These are phyloP conservation scores for Prosopis cineraria DNA, from an alignment of 306 rosid species.

Conservation along the genomic window DNA sequence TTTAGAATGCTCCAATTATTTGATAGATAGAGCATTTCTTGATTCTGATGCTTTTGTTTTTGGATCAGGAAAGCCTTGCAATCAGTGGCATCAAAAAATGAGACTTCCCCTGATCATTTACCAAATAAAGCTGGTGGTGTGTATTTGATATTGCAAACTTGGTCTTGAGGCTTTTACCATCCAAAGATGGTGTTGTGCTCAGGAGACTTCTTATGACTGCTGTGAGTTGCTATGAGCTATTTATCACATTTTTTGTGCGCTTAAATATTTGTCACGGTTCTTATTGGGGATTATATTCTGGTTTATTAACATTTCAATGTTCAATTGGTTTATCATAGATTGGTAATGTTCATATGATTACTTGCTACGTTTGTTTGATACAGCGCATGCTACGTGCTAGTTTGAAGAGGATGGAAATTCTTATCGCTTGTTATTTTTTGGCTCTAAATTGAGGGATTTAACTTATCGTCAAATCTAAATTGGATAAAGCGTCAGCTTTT, in stretches of 20 bases:
- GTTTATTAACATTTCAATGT: not conserved
- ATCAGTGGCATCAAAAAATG: slow-evolving; percentile 47
- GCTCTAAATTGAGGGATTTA: no score
- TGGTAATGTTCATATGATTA: not conserved
- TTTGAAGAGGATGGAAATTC: slow-evolving; percentile 13
- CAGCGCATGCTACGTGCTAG: slow-evolving; percentile 2
- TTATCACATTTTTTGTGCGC: not conserved
- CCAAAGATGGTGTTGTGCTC: slow-evolving; percentile 82
- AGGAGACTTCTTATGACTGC: slow-evolving; percentile 97
- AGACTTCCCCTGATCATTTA: slow-evolving; percentile 41
- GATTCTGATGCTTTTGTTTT: slow-evolving; percentile 26
- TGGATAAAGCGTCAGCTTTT: not conserved
- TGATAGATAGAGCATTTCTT: slow-evolving; percentile 23
- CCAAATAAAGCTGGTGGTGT: slow-evolving; percentile 43
- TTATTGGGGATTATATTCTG: slow-evolving; percentile 10
- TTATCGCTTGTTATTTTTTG: not conserved
- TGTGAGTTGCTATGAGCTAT: slow-evolving; percentile 57
- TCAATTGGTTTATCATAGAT: slow-evolving; percentile 6
- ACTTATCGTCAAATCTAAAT: not conserved
- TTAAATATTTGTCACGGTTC: slow-evolving; percentile 24
- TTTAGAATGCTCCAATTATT: slow-evolving; percentile 20
- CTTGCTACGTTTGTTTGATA: slow-evolving; percentile 13
- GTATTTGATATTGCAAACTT: slow-evolving; percentile 64
- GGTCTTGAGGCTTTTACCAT: slow-evolving; percentile 72
- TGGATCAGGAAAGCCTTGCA: slow-evolving; percentile 75